These are phyloP conservation scores for Narthecium ossifragum DNA, from an alignment of 106 monocot genomes.

Conservation along the genomic window DNA sequence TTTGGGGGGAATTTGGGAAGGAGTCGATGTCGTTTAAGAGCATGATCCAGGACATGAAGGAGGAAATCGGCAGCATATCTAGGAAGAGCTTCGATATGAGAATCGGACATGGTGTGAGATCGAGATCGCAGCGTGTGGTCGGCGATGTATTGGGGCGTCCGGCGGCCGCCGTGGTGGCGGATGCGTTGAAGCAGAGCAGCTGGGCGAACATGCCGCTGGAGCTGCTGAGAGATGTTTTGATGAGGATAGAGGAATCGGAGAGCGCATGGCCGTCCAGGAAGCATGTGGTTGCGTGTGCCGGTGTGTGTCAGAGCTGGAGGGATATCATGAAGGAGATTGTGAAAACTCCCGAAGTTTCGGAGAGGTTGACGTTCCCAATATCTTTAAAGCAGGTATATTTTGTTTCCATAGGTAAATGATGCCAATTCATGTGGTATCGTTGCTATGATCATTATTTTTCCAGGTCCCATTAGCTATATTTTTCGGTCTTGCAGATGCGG, in stretches of 20 bases:
- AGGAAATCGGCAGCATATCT: conserved; percentile 30
- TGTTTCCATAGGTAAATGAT: too few relatives aligned
- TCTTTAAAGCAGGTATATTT: conserved; percentile 84
- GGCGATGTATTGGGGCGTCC: too few relatives aligned
- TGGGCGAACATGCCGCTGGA: conserved; percentile 86
- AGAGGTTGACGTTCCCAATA: conserved; percentile 72
- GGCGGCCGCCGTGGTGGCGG: conserved; percentile 6
- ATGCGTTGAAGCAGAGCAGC: conserved; percentile 24
- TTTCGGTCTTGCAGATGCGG: too few relatives aligned
- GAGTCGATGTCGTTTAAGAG: conserved; percentile 34
- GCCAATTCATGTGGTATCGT: too few relatives aligned
- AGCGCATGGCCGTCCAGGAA: conserved; percentile 60
- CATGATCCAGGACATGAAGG: conserved; percentile 30
- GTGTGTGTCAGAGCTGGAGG: conserved; percentile 89
- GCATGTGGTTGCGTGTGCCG: conserved; percentile 86
- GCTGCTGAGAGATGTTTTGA: conserved; percentile 70
- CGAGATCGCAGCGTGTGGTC: conserved; percentile 40
- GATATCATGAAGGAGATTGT: conserved; percentile 88
- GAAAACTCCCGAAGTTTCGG: conserved; percentile 59
- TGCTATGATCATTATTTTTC: too few relatives aligned
- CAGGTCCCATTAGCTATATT: too few relatives aligned
- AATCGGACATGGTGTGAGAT: conserved; percentile 22
- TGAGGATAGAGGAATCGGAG: conserved; percentile 72
- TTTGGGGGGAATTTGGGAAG: too few relatives aligned
- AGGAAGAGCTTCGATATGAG: conserved; percentile 29